Evolutionary conservation across 2,329 filamentous ascomycete species (phyloP), one percentile per base, ranked within the genome.

Genomic region (Fusarium falciforme): DNA sequence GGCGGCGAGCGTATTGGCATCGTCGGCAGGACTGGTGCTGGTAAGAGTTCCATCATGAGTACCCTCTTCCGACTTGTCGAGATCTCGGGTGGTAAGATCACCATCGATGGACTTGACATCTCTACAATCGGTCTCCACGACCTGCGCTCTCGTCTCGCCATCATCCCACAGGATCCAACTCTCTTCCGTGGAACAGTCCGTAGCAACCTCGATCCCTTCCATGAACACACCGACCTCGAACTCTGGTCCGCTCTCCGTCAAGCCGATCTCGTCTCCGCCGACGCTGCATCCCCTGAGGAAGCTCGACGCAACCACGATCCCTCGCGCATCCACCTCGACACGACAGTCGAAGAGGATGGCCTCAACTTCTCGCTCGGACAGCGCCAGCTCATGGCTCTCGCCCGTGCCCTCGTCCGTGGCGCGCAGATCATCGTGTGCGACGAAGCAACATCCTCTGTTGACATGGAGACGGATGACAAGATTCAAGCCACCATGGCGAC

Each of bases 381-480:
- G 84, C 91, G 96, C 4, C 96, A 98, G 83, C 90, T 98, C 58
- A 97, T 98, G 93, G 96, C 96, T 1, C 88, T 99, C 1, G 95
- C 95, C 0, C 92, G 96, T 1, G 96, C 96, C 0, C 89, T 99
- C 3, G 96, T 98, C 6, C 92, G 96, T 40, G 91, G 92, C 49
- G 93, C 92, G 1, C 94, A 93, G 77, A 98, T 98, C 83, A 98
- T 98, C 77, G 92, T 99, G 59, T 98, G 96, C 83, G 96, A 99
- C 85, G 96, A 99, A 83, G 96, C 96, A 1, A 99, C 96, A 0
- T 94, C 92, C 2, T 93, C 91, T 0, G 95, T 98, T 9, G 96
- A 98, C 82, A 96, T 98, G 87, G 96, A 98, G 80, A 98, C 96
- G 4, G 96, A 99, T 80, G 93, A 94, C 83, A 97, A 96, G 88